These are phyloP conservation scores for Ophiocordyceps robertsii DNA, from an alignment of 2,329 filamentous ascomycete species.

Conservation along the genomic window DNA sequence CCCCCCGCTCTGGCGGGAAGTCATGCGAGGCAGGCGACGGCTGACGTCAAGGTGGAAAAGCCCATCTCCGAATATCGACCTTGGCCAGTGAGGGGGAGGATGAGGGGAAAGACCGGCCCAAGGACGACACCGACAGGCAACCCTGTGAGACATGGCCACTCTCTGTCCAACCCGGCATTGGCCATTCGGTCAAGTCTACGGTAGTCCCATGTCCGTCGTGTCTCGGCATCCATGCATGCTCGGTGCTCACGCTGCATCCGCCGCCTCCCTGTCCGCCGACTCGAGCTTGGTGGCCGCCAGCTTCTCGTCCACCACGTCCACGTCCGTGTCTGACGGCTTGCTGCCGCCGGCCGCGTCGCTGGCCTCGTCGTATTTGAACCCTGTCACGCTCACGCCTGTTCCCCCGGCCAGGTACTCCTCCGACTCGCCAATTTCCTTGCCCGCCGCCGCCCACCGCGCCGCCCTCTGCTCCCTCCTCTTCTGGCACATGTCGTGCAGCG, in stretches of 20 bases:
- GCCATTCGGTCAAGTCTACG: too few relatives aligned
- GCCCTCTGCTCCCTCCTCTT: slow-evolving; percentile 48
- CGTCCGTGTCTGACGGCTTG: slow-evolving; percentile 3
- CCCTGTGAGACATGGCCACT: too few relatives aligned
- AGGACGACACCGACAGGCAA: too few relatives aligned
- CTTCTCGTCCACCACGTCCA: slow-evolving; percentile 14
- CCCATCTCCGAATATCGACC: too few relatives aligned
- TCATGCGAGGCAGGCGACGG: too few relatives aligned
- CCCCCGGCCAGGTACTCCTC: slow-evolving; percentile 74
- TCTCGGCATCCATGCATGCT: not conserved
- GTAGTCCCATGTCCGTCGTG: too few relatives aligned
- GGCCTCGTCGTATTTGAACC: slow-evolving; percentile 13
- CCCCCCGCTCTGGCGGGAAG: too few relatives aligned
- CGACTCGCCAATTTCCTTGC: slow-evolving; percentile 71
- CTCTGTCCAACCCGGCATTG: too few relatives aligned
- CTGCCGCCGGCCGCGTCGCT: not conserved
- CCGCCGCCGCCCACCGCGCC: slow-evolving; percentile 65
- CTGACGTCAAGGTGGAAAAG: too few relatives aligned
- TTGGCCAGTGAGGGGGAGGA: too few relatives aligned
- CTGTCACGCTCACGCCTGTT: slow-evolving; percentile 20
- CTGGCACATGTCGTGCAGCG: slow-evolving; percentile 57
- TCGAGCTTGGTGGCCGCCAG: slow-evolving; percentile 6
- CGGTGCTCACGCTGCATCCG: not conserved
- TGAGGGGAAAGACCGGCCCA: too few relatives aligned
- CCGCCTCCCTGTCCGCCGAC: not conserved